These are phyloP conservation scores for Micractinium sp. DNA, from an alignment of 139 green algal genomes.

Conservation along the genomic window DNA sequence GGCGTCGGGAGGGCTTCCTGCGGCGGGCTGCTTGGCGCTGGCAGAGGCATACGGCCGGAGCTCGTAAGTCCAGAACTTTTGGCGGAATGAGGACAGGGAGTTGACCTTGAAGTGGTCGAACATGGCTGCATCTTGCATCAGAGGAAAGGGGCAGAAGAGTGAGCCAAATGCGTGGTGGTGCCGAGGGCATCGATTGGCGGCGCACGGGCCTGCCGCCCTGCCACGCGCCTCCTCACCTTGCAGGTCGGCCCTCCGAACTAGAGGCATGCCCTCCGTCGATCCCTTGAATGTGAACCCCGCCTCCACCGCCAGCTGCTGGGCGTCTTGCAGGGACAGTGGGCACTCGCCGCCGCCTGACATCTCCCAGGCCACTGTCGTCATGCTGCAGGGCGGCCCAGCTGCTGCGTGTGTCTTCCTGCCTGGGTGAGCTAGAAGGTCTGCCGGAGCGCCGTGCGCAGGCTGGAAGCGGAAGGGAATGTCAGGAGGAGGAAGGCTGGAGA, in stretches of 20 bases:
- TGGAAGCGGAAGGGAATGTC: not conserved
- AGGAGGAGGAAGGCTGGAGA: not conserved
- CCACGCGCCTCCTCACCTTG: not conserved
- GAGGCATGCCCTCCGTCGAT: not conserved
- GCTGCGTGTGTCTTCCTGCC: too few species aligned
- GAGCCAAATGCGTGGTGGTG: not conserved
- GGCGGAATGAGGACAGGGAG: conserved; percentile 12
- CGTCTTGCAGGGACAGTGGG: conserved; percentile 4
- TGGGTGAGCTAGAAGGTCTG: not conserved
- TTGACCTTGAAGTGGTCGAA: conserved; percentile 26
- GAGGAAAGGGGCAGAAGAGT: not conserved
- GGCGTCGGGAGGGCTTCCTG: not conserved
- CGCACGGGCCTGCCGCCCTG: not conserved
- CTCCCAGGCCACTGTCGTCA: not conserved
- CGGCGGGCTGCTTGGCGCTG: not conserved
- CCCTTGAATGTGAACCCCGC: not conserved
- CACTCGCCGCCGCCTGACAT: conserved; percentile 3
- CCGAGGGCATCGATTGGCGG: not conserved
- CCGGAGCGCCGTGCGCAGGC: too few species aligned
- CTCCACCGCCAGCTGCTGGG: conserved; percentile 25
- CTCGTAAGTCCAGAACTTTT: not conserved
- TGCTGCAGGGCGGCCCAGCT: not conserved
- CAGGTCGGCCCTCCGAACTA: not conserved
- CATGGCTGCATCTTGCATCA: not conserved
- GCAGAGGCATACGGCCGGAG: not conserved